These are phyloP conservation scores for Blastocystis sp. DNA, from an alignment of 352 stramenopile genomes.

Conservation along the genomic window DNA sequence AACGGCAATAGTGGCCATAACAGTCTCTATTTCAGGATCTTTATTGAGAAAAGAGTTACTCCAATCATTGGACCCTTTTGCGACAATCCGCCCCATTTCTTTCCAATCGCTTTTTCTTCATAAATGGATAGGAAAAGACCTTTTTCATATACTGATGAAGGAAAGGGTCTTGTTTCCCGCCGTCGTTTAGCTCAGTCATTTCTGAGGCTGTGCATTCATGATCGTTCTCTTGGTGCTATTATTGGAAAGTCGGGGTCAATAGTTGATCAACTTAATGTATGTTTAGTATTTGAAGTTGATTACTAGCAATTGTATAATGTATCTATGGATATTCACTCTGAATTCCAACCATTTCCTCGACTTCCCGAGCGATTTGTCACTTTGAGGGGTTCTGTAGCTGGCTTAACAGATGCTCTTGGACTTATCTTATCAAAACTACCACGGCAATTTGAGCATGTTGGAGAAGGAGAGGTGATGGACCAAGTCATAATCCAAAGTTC, in stretches of 20 bases:
- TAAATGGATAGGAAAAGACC: constrained; percentile 5
- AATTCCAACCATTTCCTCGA: not conserved
- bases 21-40: not conserved
- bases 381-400: not conserved
- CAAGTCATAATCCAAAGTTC: constrained; percentile 14
- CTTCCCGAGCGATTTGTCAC: constrained; percentile 4
- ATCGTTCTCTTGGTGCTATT: not conserved
- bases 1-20: constrained; percentile 48
- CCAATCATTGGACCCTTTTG: not conserved
- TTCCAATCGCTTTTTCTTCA: not conserved
- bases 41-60: not conserved
- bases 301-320: not conserved
- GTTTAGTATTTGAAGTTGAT: not conserved
- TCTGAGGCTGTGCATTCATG: not conserved
- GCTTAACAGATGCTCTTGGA: not conserved
- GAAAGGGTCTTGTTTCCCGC: not conserved
- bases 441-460: not conserved
- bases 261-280: not conserved
- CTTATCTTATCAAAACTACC: not conserved
- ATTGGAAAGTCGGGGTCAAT: not conserved
- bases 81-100: not conserved
- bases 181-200: not conserved
- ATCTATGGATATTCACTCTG: not conserved
- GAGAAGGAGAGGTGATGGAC: not conserved
- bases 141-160: not conserved